Conservation (phyloP, 768 basidiomycete genomes). For the Macrocybe gigantea region DNA sequence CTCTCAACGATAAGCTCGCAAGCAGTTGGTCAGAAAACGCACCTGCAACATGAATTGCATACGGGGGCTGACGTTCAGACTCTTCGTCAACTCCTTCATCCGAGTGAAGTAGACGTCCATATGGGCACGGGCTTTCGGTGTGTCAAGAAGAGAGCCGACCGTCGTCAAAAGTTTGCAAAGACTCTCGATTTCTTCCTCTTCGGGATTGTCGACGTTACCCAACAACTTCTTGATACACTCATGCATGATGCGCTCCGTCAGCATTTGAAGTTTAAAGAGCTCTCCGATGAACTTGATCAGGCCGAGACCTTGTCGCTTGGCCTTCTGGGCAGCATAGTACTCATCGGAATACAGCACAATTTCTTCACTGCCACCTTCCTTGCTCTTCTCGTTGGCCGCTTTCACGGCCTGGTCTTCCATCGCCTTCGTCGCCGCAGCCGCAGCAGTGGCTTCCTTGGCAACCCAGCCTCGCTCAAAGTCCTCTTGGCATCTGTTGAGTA, state of each 20-base stretch:
- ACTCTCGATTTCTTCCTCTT: slow-evolving; percentile 97
- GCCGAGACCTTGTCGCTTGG: slow-evolving; percentile 94
- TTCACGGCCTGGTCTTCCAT: slow-evolving; percentile 79
- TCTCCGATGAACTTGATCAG: slow-evolving; percentile 98
- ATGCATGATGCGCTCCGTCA: slow-evolving; percentile 97
- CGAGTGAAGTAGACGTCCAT: slow-evolving; percentile 93
- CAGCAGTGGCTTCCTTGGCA: slow-evolving; percentile 79
- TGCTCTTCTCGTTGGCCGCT: slow-evolving; percentile 56
- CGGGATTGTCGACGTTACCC: slow-evolving; percentile 89
- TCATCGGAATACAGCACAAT: slow-evolving; percentile 88
- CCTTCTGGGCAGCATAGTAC: slow-evolving; percentile 94
- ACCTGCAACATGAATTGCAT: slow-evolving; percentile 97
- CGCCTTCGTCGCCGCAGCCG: slow-evolving; percentile 80
- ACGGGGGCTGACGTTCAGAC: slow-evolving; percentile 70
- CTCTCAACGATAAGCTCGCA: slow-evolving; percentile 6
- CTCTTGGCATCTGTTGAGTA: slow-evolving; percentile 94
- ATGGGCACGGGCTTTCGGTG: slow-evolving; percentile 71
- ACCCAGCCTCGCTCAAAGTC: slow-evolving; percentile 98
- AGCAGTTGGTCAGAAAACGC: slow-evolving; percentile 15
- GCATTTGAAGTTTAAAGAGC: slow-evolving; percentile 97
- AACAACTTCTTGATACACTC: slow-evolving; percentile 96
- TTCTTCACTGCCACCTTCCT: slow-evolving; percentile 46
- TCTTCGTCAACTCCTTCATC: slow-evolving; percentile 80
- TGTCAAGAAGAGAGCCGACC: slow-evolving; percentile 81
- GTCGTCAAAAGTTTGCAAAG: slow-evolving; percentile 90